Percentiles rank a stretch among this genome's conserved stretches.
phyloP scores from a whole-genome alignment of 2,329 filamentous ascomycete species.

The Aureobasidium sp. region DNA sequence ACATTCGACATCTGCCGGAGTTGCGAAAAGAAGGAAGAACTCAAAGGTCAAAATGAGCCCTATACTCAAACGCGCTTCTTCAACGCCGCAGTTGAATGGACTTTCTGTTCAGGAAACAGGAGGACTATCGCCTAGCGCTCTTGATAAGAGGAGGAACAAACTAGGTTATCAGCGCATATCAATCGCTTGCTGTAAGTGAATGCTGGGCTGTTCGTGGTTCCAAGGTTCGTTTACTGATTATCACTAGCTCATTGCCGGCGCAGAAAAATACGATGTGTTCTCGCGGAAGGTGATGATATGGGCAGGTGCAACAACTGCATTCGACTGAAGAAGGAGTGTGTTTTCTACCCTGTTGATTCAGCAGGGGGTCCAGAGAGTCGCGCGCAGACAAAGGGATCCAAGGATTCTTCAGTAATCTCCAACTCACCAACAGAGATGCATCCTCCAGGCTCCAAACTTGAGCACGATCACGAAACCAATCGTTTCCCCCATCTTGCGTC shows the following conservation, averaged over 20 bases:
- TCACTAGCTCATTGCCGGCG: slow-evolving; percentile 75
- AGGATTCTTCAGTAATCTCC: slow-evolving; percentile 18
- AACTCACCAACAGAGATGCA: slow-evolving; percentile 17
- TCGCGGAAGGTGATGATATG: slow-evolving; percentile 63
- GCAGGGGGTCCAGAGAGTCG: slow-evolving; percentile 55
- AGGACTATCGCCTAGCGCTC: background rate
- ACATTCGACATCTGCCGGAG: background rate
- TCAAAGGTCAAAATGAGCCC: slow-evolving; percentile 15
- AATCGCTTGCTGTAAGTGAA: slow-evolving; percentile 82
- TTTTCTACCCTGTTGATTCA: slow-evolving; percentile 76
- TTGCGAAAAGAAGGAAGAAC: slow-evolving; percentile 14
- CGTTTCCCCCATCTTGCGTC: slow-evolving; percentile 20
- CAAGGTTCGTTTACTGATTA: slow-evolving; percentile 17
- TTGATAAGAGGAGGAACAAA: slow-evolving; percentile 58
- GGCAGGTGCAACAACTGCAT: slow-evolving; percentile 89
- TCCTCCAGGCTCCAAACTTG: slow-evolving; percentile 5
- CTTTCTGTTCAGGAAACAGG: slow-evolving; percentile 2
- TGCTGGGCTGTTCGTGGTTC: background rate
- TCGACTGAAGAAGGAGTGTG: slow-evolving; percentile 87
- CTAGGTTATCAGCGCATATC: slow-evolving; percentile 92
- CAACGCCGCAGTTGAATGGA: slow-evolving; percentile 9
- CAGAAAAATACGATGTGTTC: slow-evolving; percentile 87
- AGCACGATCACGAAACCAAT: slow-evolving; percentile 18
- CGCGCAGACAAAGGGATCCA: slow-evolving; percentile 30
- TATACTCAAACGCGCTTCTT: slow-evolving; percentile 15